These are phyloP conservation scores for Cercospora nicotianae DNA, from an alignment of 2,329 filamentous ascomycete genomes.

Conservation along the genomic window DNA sequence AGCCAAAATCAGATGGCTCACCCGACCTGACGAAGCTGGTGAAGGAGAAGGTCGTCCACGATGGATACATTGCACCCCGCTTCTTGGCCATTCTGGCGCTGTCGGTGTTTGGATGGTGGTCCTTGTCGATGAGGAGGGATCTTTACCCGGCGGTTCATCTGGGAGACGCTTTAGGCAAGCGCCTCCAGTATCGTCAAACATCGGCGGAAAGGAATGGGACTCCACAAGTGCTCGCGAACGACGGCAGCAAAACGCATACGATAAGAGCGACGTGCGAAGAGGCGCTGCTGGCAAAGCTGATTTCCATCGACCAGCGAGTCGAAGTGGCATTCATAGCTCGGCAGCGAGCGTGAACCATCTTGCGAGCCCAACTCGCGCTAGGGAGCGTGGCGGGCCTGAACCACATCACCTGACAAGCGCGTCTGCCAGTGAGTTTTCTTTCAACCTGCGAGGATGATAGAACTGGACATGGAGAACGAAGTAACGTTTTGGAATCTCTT, in stretches of 20 bases:
- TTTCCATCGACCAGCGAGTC: slow-evolving; percentile 19
- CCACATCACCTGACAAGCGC: slow-evolving; percentile 18
- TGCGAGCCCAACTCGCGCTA: slow-evolving; percentile 17
- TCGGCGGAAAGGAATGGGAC: slow-evolving; percentile 40
- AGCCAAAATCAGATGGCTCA: slow-evolving; percentile 71
- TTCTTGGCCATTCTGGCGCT: slow-evolving; percentile 64
- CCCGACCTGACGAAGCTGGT: slow-evolving; percentile 42
- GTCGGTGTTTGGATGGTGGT: slow-evolving; percentile 80
- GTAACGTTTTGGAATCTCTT: neutral
- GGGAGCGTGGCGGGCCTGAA: slow-evolving; percentile 16
- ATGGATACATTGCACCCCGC: slow-evolving; percentile 76
- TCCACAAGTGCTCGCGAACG: slow-evolving; percentile 20
- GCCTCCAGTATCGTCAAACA: slow-evolving; percentile 38
- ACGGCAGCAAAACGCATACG: slow-evolving; percentile 27
- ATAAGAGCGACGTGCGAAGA: slow-evolving; percentile 27
- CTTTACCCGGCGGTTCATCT: slow-evolving; percentile 22
- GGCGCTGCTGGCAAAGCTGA: slow-evolving; percentile 14
- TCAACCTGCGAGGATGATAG: slow-evolving; percentile 20
- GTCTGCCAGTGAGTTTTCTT: slow-evolving; percentile 30
- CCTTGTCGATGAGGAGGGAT: slow-evolving; percentile 61
- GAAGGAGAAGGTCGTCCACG: slow-evolving; percentile 60
- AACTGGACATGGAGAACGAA: neutral
- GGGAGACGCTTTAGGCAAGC: slow-evolving; percentile 39
- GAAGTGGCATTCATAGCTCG: slow-evolving; percentile 9
- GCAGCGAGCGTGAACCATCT: slow-evolving; percentile 8